Percentiles rank a stretch among this genome's conserved stretches.
Conservation (phyloP, 1,284 basidiomycete genomes). For the Ceratobasidium sp. region DNA sequence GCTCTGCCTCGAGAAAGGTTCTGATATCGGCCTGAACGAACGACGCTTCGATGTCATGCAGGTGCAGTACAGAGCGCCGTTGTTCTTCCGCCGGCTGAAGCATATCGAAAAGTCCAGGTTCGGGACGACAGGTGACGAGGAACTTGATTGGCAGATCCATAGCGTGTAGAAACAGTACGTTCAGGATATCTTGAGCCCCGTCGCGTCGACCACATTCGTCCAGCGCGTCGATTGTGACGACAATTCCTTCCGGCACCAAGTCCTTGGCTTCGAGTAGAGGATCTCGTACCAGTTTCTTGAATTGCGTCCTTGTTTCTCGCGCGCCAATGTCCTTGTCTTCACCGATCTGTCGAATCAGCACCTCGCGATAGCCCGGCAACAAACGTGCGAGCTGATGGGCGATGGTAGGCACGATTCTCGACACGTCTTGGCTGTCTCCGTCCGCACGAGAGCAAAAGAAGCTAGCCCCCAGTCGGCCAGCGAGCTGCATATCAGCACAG, state of each 20-base stretch:
- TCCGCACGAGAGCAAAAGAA: constrained; percentile 53
- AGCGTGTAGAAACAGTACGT: neutral
- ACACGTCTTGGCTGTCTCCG: constrained; percentile 19
- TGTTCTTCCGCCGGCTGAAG: no score
- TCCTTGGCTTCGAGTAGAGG: constrained; percentile 2
- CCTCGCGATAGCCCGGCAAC: neutral
- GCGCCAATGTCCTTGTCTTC: constrained; percentile 6
- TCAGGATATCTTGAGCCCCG: constrained; percentile 12
- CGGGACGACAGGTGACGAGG: constrained; percentile 34
- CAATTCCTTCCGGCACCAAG: neutral
- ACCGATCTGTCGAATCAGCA: neutral
- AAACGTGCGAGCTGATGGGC: constrained; percentile 35
- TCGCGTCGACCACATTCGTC: constrained; percentile 26
- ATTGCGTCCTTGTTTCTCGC: constrained; percentile 13
- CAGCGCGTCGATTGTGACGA: constrained; percentile 38
- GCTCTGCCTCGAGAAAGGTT: constrained; percentile 8
- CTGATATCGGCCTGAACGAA: constrained; percentile 32
- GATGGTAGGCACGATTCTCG: constrained; percentile 35
- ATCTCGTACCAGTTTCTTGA: constrained; percentile 21
- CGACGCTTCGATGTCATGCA: constrained; percentile 41
- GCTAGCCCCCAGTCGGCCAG: constrained; percentile 52
- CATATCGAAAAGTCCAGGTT: constrained; percentile 15
- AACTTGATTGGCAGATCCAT: constrained; percentile 14
- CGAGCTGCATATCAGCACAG: constrained; percentile 17
- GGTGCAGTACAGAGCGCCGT: neutral